These are phyloP conservation scores for Pseudohyphozyma bogoriensis DNA, from an alignment of 768 basidiomycete genomes.

Conservation along the genomic window DNA sequence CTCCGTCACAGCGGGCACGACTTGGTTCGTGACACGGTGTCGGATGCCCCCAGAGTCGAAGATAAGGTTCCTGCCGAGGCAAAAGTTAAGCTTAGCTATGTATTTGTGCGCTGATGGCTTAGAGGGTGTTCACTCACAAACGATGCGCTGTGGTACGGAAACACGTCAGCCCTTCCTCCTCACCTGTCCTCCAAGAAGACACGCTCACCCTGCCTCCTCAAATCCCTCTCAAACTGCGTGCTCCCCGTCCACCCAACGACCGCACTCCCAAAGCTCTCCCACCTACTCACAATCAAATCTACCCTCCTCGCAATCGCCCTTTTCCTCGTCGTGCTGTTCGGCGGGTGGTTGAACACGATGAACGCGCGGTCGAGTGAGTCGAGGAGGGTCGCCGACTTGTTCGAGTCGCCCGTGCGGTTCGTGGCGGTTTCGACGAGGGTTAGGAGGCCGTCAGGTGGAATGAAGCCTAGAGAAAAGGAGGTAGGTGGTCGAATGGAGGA, in stretches of 20 bases:
- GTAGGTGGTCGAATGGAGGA: background rate
- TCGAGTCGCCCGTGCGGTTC: constrained; percentile 9
- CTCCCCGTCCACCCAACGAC: constrained; percentile 6
- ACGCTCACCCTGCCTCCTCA: constrained; percentile 5
- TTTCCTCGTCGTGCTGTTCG: constrained; percentile 8
- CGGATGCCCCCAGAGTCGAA: constrained; percentile 16
- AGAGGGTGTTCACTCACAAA: background rate
- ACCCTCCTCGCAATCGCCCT: constrained; percentile 15
- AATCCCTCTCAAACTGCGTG: constrained; percentile 6
- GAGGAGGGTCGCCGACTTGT: constrained; percentile 19
- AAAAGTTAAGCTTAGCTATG: background rate
- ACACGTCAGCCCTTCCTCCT: background rate
- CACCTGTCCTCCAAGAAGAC: background rate
- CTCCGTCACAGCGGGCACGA: constrained; percentile 12
- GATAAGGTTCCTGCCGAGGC: constrained; percentile 1
- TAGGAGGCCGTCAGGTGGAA: constrained; percentile 15
- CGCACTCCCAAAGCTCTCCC: constrained; percentile 11
- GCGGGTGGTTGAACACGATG: constrained; percentile 20
- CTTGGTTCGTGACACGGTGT: constrained; percentile 1
- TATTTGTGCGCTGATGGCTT: background rate
- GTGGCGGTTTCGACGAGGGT: constrained; percentile 12
- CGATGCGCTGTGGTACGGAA: too few relatives aligned
- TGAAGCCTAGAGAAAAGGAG: constrained; percentile 4
- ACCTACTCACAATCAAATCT: constrained; percentile 17
- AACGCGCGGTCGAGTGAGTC: constrained; percentile 28